Evolutionary conservation across 192 early-diverging fungal genomes (phyloP), one percentile per base, ranked within the genome.

Genomic region (Powellomyces hirtus): DNA sequence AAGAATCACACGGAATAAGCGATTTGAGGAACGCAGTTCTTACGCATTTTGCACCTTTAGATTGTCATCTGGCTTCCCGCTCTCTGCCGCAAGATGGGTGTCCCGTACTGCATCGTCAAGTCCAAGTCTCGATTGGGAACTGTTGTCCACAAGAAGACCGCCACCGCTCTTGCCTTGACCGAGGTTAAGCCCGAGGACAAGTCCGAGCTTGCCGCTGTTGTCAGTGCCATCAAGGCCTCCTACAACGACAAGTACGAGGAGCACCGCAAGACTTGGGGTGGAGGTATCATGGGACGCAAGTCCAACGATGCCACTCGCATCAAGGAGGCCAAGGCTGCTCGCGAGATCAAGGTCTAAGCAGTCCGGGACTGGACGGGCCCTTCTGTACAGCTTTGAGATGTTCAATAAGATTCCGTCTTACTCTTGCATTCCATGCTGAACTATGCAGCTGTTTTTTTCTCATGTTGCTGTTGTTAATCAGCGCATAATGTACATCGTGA

Each of bases 61-160:
- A 77, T 99, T 62, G 96, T 99, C 71, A 76, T 99, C 73, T 99
- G 92, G 92, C 90, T 99, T 74, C 97, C 97, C 60, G 97, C 96
- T 70, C 91, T 99, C 59, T 99, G 97, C 91, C 91, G 95, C 77
- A 99, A 99, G 92, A 97, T 97, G 96, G 94, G 92, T 79, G 85
- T 99, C 79, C 97, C 97, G 62, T 99, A 99, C 89, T 88, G 84
- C 84, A 97, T 99, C 79, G 93, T 99, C 79, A 99, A 99, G 94
- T 86, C 91, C 75, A 99, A 99, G 90, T 86, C 91, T 79, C 89
- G 97, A 78, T 90, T 99, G 77, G 97, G 97, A 77, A 93, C 95
- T 64, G 91, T 98, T 55, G 92, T 99, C 78, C 95, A 97, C 92
- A 93, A 97, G 88, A 99, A 99, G 94, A 99, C 93, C 61, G 95